Base-by-base conservation (phyloP, 2,329 filamentous ascomycete genomes). In the Arthrobotrys pseudoclavata region DNA sequence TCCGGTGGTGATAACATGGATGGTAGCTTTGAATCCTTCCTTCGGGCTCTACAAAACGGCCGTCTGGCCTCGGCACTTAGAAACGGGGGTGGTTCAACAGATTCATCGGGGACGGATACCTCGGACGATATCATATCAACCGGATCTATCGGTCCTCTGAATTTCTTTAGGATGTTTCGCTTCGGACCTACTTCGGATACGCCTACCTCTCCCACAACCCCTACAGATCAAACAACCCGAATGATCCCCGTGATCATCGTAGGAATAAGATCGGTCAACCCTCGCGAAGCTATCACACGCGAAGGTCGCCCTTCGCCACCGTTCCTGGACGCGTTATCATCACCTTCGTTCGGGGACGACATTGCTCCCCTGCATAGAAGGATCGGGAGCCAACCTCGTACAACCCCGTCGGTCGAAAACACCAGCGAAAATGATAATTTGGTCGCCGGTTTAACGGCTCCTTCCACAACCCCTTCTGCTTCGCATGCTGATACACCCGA, bases 211-310 rank as follows among this genome's bases (percentile, higher is more conserved):
- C 52, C 82, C 3, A 80, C 79, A n/a, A 64, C 79, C 3, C 34
- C 80, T 53, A 83, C 84, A 69, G 68, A 84, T 55, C 85, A 86
- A 53, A 84, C 83, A 22, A 81, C 82, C 79, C 86, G 90, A 22
- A 90, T 90, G 83, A 88, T 91, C 45, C 90, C 90, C 7, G 87
- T 91, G 79, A 91, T 91, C 50, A 90, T 91, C 64, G 90, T 91
- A 47, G 90, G 90, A 67, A 91, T 91, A 69, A 85, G 90, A 66
- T 90, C 89, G 26, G 89, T 91, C 72, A 89, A 87, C 34, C 86
- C 88, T 20, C 85, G 85, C 26, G 85, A 85, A 79, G 84, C 85
- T 13, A 83, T 84, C 24, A 84, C 84, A 20, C 80, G 82, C 60
- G 86, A 86, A 66, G 86, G 86, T 53, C 84, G 83, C 48, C 85